These are phyloP conservation scores for Sparassis latifolia DNA, from an alignment of 1,284 basidiomycete genomes.

Conservation along the genomic window DNA sequence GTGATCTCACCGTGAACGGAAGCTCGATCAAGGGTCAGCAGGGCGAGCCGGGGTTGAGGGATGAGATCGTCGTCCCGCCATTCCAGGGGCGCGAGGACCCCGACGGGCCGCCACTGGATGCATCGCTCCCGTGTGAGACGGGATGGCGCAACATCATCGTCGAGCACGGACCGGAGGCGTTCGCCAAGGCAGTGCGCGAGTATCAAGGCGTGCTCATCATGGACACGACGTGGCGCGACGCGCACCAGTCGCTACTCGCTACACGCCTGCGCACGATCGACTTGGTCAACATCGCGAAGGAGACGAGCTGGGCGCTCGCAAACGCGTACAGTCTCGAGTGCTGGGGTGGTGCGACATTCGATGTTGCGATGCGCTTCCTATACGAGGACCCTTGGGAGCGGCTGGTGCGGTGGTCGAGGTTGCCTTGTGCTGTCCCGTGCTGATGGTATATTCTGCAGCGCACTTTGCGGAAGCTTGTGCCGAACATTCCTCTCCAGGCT, in stretches of 20 bases:
- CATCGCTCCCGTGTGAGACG: conserved; percentile 74
- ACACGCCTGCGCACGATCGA: conserved; percentile 96
- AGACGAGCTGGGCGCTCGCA: conserved; percentile 91
- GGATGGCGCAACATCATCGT: conserved; percentile 99
- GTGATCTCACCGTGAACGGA: conserved; percentile 97
- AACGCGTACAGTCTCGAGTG: conserved; percentile 98
- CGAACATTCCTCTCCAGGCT: conserved; percentile 98
- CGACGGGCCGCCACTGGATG: conserved; percentile 71
- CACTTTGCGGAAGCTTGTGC: conserved; percentile 90
- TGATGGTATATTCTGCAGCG: conserved; percentile 41
- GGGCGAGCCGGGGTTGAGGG: conserved; percentile 93
- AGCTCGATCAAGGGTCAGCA: conserved; percentile 91
- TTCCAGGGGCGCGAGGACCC: conserved; percentile 79
- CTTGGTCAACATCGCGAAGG: conserved; percentile 98
- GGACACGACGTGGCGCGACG: conserved; percentile 99
- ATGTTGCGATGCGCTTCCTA: conserved; percentile 99
- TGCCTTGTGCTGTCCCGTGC: background rate
- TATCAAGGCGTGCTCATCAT: conserved; percentile 95
- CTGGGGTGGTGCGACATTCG: conserved; percentile 99
- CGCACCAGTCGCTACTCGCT: conserved; percentile 96
- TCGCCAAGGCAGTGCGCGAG: conserved; percentile 95
- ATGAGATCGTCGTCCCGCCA: conserved; percentile 82
- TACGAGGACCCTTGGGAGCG: conserved; percentile 99
- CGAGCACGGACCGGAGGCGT: conserved; percentile 96
- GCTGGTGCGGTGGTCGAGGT: conserved; percentile 42